Evolutionary conservation across 2,329 filamentous ascomycete genomes (phyloP), one percentile per base, ranked within the genome.

Genomic region (Hypomyces perniciosus): DNA sequence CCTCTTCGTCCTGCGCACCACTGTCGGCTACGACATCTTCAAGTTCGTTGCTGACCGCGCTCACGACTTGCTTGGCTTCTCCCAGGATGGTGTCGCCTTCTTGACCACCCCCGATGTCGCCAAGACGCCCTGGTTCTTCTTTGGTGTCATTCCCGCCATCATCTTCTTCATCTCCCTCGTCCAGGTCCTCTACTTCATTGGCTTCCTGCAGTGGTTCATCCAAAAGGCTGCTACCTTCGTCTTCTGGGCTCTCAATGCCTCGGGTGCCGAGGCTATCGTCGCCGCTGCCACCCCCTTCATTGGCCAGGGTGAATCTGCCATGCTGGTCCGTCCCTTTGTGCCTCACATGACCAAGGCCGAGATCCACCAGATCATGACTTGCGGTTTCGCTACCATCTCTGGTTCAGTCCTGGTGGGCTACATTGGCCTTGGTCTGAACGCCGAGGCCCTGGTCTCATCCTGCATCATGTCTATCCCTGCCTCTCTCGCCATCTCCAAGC

Each of bases 381-480:
- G 86, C 58, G 91, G 90, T 55, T 95, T 95, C 61, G 90, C 91
- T 27, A 96, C 91, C 43, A 96, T 96, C 61, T 88, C 90, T 9
- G 91, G 91, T 54, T 90, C 85, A 61, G 88, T 95, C 9, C 74
- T 96, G 35, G 85, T 93, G 29, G 88, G 87, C 10, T 96, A 95
- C 68, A 91, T 96, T 56, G 74, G 77, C 29, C 82, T 96, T 61
- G 90, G 90, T 38, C 77, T 96, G 50, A 93, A 90, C 67, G 76
- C 88, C 1, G 86, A 95, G 66, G 90, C 88, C 3, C 76, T 96
- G 43, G 86, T 96, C 29, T 95, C 89, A 2, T 91, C 88, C 6
- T 96, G 90, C 65, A 90, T 96, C 67, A 96, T 96, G 91, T 91
- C 86, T 61, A 96, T 96, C 57, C 91, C 91, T 0, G 90, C 90